phyloP scores from a whole-genome alignment of 106 monocot genomes.

The Acorus gramineus region DNA sequence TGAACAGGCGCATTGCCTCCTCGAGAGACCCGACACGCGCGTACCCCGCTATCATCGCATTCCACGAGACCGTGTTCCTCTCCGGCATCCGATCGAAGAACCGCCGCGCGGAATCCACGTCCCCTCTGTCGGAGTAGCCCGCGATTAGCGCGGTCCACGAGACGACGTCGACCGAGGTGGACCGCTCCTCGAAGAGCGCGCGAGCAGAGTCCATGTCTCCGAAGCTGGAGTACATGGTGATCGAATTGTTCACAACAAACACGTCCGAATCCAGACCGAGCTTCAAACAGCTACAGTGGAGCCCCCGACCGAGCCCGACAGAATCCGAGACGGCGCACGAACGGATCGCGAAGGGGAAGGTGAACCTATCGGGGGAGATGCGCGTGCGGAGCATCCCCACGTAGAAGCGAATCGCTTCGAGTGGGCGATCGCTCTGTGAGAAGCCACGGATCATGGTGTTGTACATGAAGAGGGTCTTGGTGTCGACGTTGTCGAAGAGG shows the following conservation, averaged over 20 bases:
- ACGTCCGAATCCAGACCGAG: conserved; percentile 39
- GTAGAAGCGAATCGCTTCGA: conserved; percentile 23
- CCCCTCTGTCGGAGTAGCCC: conserved; percentile 31
- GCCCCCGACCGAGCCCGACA: conserved; percentile 7
- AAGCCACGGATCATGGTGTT: conserved; percentile 68
- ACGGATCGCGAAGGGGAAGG: conserved; percentile 50
- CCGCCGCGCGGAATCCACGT: conserved; percentile 26
- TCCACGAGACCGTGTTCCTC: conserved; percentile 66
- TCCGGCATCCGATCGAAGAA: conserved; percentile 47
- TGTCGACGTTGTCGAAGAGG: conserved; percentile 25
- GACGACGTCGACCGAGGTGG: conserved; percentile 30
- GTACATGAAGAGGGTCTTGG: conserved; percentile 40
- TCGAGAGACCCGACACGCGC: conserved; percentile 13
- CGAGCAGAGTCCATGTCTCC: conserved; percentile 30
- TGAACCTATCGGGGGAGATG: conserved; percentile 39
- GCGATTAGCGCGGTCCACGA: conserved; percentile 68
- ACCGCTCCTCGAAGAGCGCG: conserved; percentile 35
- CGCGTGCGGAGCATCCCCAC: conserved; percentile 21
- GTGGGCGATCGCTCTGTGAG: conserved; percentile 18
- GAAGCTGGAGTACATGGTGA: conserved; percentile 38
- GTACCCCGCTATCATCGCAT: conserved; percentile 56
- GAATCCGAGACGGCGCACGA: conserved; percentile 14
- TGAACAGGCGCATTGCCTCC: conserved; percentile 37
- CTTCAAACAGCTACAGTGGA: conserved; percentile 31
- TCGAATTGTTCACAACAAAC: conserved; percentile 46